Evolutionary conservation across 1,284 basidiomycete species (phyloP), one percentile per base, ranked within the genome.

Genomic region (Thecaphora thlaspeos): DNA sequence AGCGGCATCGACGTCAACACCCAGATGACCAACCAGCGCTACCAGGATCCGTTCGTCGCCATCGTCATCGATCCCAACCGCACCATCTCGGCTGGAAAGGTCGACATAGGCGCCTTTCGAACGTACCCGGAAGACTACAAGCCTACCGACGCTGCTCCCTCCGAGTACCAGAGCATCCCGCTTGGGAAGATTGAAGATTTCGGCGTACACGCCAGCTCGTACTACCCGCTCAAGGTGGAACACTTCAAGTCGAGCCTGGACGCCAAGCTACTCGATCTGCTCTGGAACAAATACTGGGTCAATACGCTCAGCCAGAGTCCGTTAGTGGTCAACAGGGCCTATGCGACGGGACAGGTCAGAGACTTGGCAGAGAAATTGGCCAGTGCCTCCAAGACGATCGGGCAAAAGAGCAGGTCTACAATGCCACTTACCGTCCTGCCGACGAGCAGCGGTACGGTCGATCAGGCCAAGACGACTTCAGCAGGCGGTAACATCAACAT

Each of bases 271-370:
- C 82, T 98, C 26, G 89, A 89, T 28, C 80, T 93, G 74, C 80
- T 98, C 21, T 98, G 94, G 94, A 96, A 98, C 81, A 97, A 97
- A 81, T 98, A 98, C 73, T 99, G 94, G 94, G 90, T 94, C 18
- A 92, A 90, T 70, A 97, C 94, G 0, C 83, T 98, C 28, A 89
- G 88, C 71, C 90, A 92, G 74, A 91, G 88, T 4, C 87, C 91
- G 2, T 80, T 96, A 30, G 88, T 96, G 40, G 90, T 90, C 39
- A 95, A 95, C 71, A 88, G 90, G 39, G 87, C 87, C 50, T 95
- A 95, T 76, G 87, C 88, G 1, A 90, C 91, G 0, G 88, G 89
- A 0, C 92, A 96, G 76, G 82, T 97, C 2, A 80, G 83, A 17
- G 93, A 97, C 79, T 81, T 98, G 38, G 89, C 89, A 38, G 86